Base-by-base conservation (phyloP, 2,329 filamentous ascomycete genomes). In the Fusarium floridanum region DNA sequence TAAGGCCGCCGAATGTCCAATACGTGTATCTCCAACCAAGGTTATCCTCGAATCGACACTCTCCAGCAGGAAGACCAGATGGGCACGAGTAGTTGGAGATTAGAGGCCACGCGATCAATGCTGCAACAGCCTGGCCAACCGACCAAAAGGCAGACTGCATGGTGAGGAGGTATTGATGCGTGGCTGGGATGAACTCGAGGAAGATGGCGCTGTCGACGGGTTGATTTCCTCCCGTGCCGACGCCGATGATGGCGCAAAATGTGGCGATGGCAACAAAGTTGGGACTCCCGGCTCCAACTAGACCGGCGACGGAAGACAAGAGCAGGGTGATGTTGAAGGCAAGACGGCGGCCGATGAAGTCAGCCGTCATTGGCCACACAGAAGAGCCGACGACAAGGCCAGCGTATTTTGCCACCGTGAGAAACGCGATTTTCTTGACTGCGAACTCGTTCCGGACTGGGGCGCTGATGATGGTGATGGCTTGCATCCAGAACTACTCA, bases 231-330 rank as follows among this genome's bases (percentile, higher is more conserved):
- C 84, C 84, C 1, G 83, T 82, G 1, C 80, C 83, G 1, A 81
- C 82, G 9, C 84, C 84, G 8, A 85, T 81, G 41, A 88, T 80
- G 10, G 89, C 89, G 17, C 88, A 89, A 67, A 92, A 88, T 3
- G 83, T 80, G 8, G 86, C 88, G 36, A 91, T 86, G 0, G 87
- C 86, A 1, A 86, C 86, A 67, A 92, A 93, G 70, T 87, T 91
- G 3, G 87, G 88, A 0, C 88, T 86, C 0, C 88, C 88, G 0
- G 90, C 91, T 5, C 88, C 88, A 0, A 88, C 83, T 20, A 91
- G 84, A 0, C 88, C 91, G 72, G 91, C 92, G 3, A 91, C 83
- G 1, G 84, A 84, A 0, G 82, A 83, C 6, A 86, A 79, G 5
- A 87, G 75, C 2, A 87, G 80, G 0, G 86, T 87, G 0, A 76